Evolutionary conservation across 306 rosid species (phyloP).

Genomic region (Quercus dentata): DNA sequence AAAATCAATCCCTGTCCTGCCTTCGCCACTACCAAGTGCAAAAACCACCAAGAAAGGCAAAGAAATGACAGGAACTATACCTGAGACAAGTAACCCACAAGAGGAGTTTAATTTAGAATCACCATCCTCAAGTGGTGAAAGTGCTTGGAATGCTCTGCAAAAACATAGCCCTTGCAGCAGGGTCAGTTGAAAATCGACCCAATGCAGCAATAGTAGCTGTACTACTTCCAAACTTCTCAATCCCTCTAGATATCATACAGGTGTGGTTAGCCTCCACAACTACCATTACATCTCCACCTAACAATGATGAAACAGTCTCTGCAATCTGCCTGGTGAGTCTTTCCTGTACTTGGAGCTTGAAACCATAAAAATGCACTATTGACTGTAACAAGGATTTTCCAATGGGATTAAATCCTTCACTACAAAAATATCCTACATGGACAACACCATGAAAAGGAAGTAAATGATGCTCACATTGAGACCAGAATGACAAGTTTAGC

Average conservation of each 20-base stretch:
- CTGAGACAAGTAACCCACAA: not conserved
- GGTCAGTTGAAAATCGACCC: slow-evolving; percentile 67
- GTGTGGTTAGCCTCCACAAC: slow-evolving; percentile 95
- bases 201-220: slow-evolving; percentile 84
- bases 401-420: slow-evolving; percentile 43
- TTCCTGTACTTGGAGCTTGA: slow-evolving; percentile 98
- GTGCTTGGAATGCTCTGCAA: slow-evolving; percentile 71
- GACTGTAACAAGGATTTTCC: slow-evolving; percentile 71
- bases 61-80: not conserved
- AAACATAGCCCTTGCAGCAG: slow-evolving; percentile 53
- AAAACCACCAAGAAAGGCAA: not conserved
- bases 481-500: slow-evolving; percentile 71
- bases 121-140: slow-evolving; percentile 28
- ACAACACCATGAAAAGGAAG: slow-evolving; percentile 95
- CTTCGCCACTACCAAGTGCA: not conserved
- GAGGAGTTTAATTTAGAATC: slow-evolving; percentile 2
- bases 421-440: slow-evolving; percentile 66
- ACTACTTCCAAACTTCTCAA: slow-evolving; percentile 86
- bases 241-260: slow-evolving; percentile 94
- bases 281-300: slow-evolving; percentile 81
- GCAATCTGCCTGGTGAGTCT: slow-evolving; percentile 96
- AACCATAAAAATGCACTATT: slow-evolving; percentile 78
- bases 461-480: slow-evolving; percentile 94
- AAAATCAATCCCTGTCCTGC: not conserved
- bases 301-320: slow-evolving; percentile 64